These are phyloP conservation scores for Candida dajiaensis DNA, from an alignment of 805 yeast genomes.

Conservation along the genomic window DNA sequence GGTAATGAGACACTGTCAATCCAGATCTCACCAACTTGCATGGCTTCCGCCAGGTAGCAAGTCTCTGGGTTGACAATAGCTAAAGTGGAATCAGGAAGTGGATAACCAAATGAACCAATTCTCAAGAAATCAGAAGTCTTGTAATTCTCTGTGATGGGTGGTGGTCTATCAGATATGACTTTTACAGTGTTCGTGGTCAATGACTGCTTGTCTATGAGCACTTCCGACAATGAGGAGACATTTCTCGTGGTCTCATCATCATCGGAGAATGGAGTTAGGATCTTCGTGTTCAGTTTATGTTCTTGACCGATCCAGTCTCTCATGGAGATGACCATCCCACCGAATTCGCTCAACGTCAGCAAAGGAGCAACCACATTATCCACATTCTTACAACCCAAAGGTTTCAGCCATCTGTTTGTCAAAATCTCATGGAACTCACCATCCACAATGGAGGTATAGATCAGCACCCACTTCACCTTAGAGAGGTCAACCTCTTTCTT, in stretches of 20 bases:
- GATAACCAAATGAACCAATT: conserved; percentile 90
- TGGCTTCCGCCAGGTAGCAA: conserved; percentile 59
- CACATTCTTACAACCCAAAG: conserved; percentile 78
- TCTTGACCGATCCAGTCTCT: conserved; percentile 83
- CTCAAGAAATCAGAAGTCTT: conserved; percentile 46
- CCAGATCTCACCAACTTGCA: conserved; percentile 95
- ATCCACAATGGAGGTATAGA: conserved; percentile 84
- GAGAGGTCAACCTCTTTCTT: conserved; percentile 71
- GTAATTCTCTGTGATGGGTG: conserved; percentile 38
- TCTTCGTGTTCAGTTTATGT: conserved; percentile 51
- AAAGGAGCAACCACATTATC: conserved; percentile 81
- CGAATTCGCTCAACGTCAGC: conserved; percentile 84
- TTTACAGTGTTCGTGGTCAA: conserved; percentile 67
- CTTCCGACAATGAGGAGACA: conserved; percentile 44
- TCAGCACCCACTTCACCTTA: conserved; percentile 81
- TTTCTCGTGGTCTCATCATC: conserved; percentile 29
- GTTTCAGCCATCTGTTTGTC: conserved; percentile 84
- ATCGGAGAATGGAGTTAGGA: conserved; percentile 31
- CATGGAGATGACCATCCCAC: conserved; percentile 90
- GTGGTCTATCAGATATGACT: conserved; percentile 55
- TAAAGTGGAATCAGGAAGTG: conserved; percentile 87
- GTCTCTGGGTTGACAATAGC: conserved; percentile 96
- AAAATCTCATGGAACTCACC: conserved; percentile 88
- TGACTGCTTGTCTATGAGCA: conserved; percentile 67
- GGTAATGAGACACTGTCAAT: conserved; percentile 89